Conservation (phyloP, 208 protist genomes). For the Trypanosomatidae sp. region DNA sequence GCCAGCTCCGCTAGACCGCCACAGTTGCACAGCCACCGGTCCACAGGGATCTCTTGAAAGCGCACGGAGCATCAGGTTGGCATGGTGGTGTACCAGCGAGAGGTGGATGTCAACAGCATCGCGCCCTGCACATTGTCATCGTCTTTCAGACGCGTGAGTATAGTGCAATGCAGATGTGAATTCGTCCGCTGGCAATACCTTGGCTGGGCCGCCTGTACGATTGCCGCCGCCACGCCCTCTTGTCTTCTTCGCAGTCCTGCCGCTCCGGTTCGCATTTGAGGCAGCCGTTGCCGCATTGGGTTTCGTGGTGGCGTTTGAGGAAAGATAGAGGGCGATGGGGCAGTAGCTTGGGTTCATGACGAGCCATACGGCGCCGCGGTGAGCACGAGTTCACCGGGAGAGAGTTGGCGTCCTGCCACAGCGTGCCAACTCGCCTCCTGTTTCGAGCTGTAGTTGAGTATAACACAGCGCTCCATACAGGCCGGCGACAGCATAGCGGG, state of each 20-base stretch:
- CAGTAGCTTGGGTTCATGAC: constrained; percentile 49
- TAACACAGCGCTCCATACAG: constrained; percentile 25
- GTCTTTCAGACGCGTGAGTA: neutral
- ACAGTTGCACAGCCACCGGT: constrained; percentile 47
- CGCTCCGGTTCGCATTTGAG: neutral
- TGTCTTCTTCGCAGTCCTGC: neutral
- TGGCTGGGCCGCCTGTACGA: neutral
- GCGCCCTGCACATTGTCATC: neutral
- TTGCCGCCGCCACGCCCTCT: neutral
- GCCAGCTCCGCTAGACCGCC: constrained; percentile 42
- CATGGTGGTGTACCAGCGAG: constrained; percentile 28
- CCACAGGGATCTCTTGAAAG: constrained; percentile 41
- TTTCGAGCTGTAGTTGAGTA: constrained; percentile 26
- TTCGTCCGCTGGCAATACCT: neutral
- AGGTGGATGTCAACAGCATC: neutral
- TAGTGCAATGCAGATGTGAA: constrained; percentile 1
- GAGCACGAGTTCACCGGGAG: constrained; percentile 63
- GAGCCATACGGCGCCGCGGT: constrained; percentile 47
- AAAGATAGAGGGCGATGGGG: constrained; percentile 49
- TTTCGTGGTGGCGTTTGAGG: constrained; percentile 13
- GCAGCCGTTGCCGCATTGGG: neutral
- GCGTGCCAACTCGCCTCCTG: constrained; percentile 52
- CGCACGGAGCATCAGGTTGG: constrained; percentile 49
- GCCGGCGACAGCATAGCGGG: neutral
- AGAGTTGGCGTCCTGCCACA: constrained; percentile 40